These are phyloP conservation scores for Trichoderma sp. DNA, from an alignment of 2,329 filamentous ascomycete species.

Conservation along the genomic window DNA sequence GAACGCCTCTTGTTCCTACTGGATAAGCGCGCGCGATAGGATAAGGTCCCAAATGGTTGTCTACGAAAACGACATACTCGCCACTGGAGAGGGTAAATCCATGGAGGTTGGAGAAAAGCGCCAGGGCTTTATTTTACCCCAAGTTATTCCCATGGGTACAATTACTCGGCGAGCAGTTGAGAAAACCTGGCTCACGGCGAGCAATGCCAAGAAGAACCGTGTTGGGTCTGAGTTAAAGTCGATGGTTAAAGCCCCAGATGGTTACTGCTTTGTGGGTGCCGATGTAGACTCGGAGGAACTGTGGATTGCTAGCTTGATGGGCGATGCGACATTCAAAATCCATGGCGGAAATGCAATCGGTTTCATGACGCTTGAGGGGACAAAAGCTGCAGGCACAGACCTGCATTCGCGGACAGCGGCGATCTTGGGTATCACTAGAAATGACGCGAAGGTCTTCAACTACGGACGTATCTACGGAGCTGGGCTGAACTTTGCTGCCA, in stretches of 20 bases:
- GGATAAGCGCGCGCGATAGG: constrained; percentile 92
- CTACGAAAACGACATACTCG: constrained; percentile 65
- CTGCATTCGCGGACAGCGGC: constrained; percentile 89
- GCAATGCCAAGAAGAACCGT: constrained; percentile 93
- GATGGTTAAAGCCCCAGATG: constrained; percentile 89
- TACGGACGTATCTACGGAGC: constrained; percentile 99
- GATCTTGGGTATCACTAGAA: constrained; percentile 91
- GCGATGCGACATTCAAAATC: constrained; percentile 90
- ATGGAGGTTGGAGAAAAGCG: constrained; percentile 26
- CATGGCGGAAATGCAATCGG: constrained; percentile 97
- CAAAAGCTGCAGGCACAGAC: constrained; percentile 91
- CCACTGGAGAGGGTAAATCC: neutral
- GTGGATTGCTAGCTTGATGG: constrained; percentile 95
- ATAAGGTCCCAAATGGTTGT: constrained; percentile 97
- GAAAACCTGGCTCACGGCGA: constrained; percentile 97
- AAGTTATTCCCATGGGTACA: constrained; percentile 97
- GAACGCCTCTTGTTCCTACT: constrained; percentile 98
- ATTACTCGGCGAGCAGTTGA: constrained; percentile 93
- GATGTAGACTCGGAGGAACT: constrained; percentile 97
- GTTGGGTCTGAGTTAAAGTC: constrained; percentile 97
- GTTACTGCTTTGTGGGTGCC: constrained; percentile 92
- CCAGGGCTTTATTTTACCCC: constrained; percentile 83
- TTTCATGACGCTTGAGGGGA: constrained; percentile 98
- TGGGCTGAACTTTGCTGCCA: constrained; percentile 88
- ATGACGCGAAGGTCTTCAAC: constrained; percentile 97